Conservation (phyloP, 495 filamentous ascomycete genomes). For the Jackrogersella minutella region DNA sequence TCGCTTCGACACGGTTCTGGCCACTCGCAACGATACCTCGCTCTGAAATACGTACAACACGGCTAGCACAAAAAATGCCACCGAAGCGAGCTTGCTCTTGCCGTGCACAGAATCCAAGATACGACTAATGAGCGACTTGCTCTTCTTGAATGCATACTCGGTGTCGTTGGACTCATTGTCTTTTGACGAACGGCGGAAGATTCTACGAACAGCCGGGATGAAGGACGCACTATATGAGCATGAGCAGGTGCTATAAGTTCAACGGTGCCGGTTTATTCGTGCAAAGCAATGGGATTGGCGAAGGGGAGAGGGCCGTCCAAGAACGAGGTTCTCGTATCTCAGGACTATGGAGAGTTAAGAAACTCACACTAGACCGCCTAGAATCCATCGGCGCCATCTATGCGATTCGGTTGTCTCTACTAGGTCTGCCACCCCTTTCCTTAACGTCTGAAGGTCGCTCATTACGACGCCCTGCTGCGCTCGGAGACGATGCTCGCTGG, state of each 20-base stretch:
- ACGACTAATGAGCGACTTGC: conserved; percentile 51
- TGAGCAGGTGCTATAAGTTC: background rate
- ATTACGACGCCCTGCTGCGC: conserved; percentile 47
- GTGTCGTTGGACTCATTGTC: conserved; percentile 50
- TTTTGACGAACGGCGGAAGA: conserved; percentile 49
- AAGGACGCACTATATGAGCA: conserved; percentile 46
- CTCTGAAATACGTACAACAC: conserved; percentile 58
- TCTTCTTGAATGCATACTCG: conserved; percentile 56
- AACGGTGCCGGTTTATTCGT: background rate
- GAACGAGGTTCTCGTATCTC: background rate
- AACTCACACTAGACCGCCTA: conserved; percentile 54
- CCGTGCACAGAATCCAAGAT: conserved; percentile 49
- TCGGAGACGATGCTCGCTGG: conserved; percentile 44
- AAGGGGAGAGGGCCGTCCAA: background rate
- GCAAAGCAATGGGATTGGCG: background rate
- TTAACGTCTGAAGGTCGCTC: conserved; percentile 44
- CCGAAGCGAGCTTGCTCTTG: conserved; percentile 49
- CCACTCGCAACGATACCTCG: conserved; percentile 56
- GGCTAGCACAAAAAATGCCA: conserved; percentile 58
- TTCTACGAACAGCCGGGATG: conserved; percentile 51
- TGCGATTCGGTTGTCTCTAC: conserved; percentile 46
- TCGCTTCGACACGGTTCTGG: conserved; percentile 49
- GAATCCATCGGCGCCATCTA: conserved; percentile 52
- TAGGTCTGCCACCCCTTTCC: conserved; percentile 43
- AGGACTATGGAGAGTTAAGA: background rate